These are phyloP conservation scores for Aspergillus avenaceus DNA, from an alignment of 495 filamentous ascomycete species.

Conservation along the genomic window DNA sequence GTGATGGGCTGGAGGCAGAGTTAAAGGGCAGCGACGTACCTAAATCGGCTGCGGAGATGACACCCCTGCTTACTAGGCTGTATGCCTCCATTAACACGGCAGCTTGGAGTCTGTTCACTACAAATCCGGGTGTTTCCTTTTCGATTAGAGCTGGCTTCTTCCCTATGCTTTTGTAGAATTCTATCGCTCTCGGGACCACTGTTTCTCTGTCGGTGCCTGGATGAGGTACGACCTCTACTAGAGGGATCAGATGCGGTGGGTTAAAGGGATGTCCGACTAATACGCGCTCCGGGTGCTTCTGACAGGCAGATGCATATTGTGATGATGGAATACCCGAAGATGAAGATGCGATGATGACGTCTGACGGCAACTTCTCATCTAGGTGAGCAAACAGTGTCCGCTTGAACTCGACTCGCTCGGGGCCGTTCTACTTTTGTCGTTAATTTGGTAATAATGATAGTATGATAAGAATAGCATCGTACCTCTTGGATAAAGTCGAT, in stretches of 20 bases:
- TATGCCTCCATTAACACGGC: slow-evolving; percentile 31
- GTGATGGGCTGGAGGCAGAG: no score
- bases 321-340: slow-evolving; percentile 22
- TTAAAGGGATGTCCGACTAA: slow-evolving; percentile 56
- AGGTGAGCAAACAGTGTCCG: slow-evolving; percentile 16
- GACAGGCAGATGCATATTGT: slow-evolving; percentile 18
- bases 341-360: slow-evolving; percentile 17
- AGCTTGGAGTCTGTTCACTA: slow-evolving; percentile 33
- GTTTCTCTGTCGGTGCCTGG: slow-evolving; percentile 5
- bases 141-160: slow-evolving; percentile 42
- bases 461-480: background rate
- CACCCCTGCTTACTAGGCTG: slow-evolving; percentile 28
- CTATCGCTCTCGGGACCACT: slow-evolving; percentile 15
- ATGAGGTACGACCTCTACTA: slow-evolving; percentile 50
- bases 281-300: slow-evolving; percentile 29
- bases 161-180: slow-evolving; percentile 39
- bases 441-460: background rate
- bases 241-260: slow-evolving; percentile 53
- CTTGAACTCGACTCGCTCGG: slow-evolving; percentile 18
- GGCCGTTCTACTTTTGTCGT: slow-evolving; percentile 10
- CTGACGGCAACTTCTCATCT: slow-evolving; percentile 11
- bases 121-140: slow-evolving; percentile 42
- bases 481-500: slow-evolving; percentile 19
- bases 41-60: slow-evolving; percentile 30
- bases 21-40: slow-evolving; percentile 10